Conservation (phyloP, 2,329 filamentous ascomycete genomes). For the Colletotrichum sp. region DNA sequence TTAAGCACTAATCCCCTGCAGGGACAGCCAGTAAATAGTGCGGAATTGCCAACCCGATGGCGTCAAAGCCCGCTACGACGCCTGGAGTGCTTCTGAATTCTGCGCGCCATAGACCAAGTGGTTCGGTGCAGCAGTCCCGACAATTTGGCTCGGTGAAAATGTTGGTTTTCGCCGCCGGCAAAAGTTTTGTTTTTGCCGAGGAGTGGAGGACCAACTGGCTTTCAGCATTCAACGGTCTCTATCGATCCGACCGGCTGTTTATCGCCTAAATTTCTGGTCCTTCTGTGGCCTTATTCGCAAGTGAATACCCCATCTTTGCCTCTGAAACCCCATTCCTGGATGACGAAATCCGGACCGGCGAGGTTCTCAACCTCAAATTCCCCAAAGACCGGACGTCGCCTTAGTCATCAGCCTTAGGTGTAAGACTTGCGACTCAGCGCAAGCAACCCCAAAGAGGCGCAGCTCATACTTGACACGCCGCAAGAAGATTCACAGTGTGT, state of each 20-base stretch:
- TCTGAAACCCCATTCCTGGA: not conserved
- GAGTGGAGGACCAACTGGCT: not conserved
- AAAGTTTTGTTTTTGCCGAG: not conserved
- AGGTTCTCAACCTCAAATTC: not conserved
- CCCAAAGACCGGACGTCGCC: not conserved
- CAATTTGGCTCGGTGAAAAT: not conserved
- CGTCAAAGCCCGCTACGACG: not conserved
- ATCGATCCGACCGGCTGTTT: not conserved
- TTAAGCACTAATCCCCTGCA: conserved; percentile 1
- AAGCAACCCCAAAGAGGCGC: not conserved
- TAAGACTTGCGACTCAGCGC: not conserved
- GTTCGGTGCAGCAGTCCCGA: not conserved
- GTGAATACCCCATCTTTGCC: not conserved
- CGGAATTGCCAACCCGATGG: not conserved
- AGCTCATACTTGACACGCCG: not conserved
- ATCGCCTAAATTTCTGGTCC: not conserved
- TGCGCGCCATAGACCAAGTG: not conserved
- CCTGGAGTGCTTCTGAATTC: not conserved
- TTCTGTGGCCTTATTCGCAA: not conserved
- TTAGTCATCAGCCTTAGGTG: not conserved
- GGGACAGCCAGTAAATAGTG: not conserved
- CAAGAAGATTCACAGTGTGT: not conserved
- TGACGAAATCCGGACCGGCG: not conserved
- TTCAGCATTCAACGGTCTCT: not conserved
- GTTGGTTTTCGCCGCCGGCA: conserved; percentile 5